Evolutionary conservation across 345 rosid genomes (phyloP), one percentile per base, ranked within the genome.

Genomic region (Arabis hirsuta): DNA sequence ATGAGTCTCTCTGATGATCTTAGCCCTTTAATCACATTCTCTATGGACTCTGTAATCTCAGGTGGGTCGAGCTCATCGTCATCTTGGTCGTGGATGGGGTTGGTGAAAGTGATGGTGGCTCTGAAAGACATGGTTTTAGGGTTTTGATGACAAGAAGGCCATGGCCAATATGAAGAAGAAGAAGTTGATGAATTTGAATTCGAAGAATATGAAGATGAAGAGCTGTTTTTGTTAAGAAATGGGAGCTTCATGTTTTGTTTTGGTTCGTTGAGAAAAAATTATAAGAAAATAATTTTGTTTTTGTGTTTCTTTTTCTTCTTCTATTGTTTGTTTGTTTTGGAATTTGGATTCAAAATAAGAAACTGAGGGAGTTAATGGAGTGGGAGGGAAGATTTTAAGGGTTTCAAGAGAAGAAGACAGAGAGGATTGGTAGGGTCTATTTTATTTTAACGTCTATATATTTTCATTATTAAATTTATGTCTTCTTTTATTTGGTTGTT

Each of bases 51-150:
- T 2, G 81, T 69, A 61, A 65, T 78, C 45, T 80, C 85, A 2
- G 68, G 60, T 10, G 84, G 81, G 42, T 82, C 83, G 9, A 67
- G 24, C 24, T 52, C 68, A n/a, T 65, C 60, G 32, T 60, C 22
- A 1, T 54, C 55, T 60, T 74, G 78, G 63, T 60, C 77, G 20
- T 65, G 72, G 22, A 77, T 77, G 45, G 69, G 73, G 51, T 72
- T 72, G 45, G 69, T 67, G 47, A 64, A 76, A 39, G 63, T 42
- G 47, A 45, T 64, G 65, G 74, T 78, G 55, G 73, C 31, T 59
- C 86, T 78, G 51, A 88, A 94, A 72, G 98, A 94, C 34, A 80
- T 82, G 61, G 97, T 91, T 80, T 84, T 84, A 9, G 97, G 96
- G 13, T 81, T 84, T 45, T 89, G 91, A 58, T 87, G 76, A 73